A percentile compares a stretch with the other conserved stretches of the same genome.
Evolutionary conservation across 1,284 basidiomycete species (phyloP).

Genomic region (Vanrija pseudolonga): DNA sequence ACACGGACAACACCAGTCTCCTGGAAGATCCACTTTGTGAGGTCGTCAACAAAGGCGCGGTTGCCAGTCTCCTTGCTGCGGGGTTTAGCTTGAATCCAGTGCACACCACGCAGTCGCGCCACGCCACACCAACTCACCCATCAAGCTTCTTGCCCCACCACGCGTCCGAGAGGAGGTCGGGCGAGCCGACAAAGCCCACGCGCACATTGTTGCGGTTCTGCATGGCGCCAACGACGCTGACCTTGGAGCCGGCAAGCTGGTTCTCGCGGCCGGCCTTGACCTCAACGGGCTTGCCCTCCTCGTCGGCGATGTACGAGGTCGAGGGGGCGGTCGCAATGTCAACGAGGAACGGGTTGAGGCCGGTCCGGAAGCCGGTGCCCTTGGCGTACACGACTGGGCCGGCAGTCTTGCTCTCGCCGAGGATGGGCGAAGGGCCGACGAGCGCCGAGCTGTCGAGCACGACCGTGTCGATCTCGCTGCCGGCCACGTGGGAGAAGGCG

Average conservation of each 20-base stretch:
- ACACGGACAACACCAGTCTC: conserved; percentile 77
- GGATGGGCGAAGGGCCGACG: conserved; percentile 60
- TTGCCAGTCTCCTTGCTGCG: conserved; percentile 63
- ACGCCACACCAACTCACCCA: conserved; percentile 49
- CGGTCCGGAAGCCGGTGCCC: conserved; percentile 55
- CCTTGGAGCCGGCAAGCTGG: conserved; percentile 67
- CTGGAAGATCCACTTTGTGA: conserved; percentile 88
- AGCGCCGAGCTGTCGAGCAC: conserved; percentile 64
- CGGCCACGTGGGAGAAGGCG: conserved; percentile 50
- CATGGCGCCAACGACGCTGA: conserved; percentile 80
- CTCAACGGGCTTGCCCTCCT: conserved; percentile 56
- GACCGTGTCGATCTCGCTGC: conserved; percentile 5
- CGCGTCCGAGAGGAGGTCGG: conserved; percentile 65
- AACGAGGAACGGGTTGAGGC: conserved; percentile 74
- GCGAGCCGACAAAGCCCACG: conserved; percentile 75
- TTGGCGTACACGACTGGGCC: conserved; percentile 10
- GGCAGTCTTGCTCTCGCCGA: conserved; percentile 5
- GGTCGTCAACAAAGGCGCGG: conserved; percentile 64
- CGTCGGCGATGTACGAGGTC: conserved; percentile 52
- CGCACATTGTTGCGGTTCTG: conserved; percentile 76
- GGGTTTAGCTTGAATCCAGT: neutral
- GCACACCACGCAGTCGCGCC: neutral
- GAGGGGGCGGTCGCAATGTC: conserved; percentile 73
- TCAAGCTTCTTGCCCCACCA: conserved; percentile 43
- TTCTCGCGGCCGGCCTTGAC: conserved; percentile 60